A percentile compares a stretch with the other conserved stretches of the same genome.
These are phyloP conservation scores for Citropsis articulata DNA, from an alignment of 345 rosid species.

Conservation along the genomic window DNA sequence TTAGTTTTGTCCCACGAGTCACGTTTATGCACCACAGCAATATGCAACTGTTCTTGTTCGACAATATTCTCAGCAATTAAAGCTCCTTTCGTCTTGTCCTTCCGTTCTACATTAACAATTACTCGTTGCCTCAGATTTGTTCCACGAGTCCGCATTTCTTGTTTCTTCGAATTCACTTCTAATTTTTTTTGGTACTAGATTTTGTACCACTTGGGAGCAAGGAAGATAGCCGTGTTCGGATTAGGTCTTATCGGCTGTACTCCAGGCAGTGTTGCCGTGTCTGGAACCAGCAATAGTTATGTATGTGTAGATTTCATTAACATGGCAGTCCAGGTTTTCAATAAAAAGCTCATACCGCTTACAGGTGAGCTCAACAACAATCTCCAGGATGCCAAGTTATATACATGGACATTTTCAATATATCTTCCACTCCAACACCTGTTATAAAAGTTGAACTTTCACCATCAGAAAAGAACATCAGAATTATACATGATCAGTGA, in stretches of 20 bases:
- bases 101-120: too few relatives aligned
- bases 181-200: too few relatives aligned
- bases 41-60: constrained; percentile 19
- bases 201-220: too few relatives aligned
- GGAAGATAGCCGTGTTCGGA: too few relatives aligned
- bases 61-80: constrained; percentile 25
- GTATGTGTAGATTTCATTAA: too few relatives aligned
- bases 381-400: constrained; percentile 24
- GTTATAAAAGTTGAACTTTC: neutral
- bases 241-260: too few relatives aligned
- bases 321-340: neutral
- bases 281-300: too few relatives aligned
- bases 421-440: neutral
- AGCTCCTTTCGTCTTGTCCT: neutral
- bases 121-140: too few relatives aligned
- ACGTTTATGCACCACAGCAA: constrained; percentile 9
- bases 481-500: neutral
- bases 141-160: too few relatives aligned
- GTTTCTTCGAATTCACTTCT: neutral
- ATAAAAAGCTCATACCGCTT: constrained; percentile 15
- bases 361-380: constrained; percentile 22
- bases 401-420: constrained; percentile 8
- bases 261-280: too few relatives aligned
- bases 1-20: constrained; percentile 11
- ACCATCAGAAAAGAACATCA: neutral